phyloP scores from a whole-genome alignment of 495 filamentous ascomycete genomes.

The Aspergillus mulundensis region DNA sequence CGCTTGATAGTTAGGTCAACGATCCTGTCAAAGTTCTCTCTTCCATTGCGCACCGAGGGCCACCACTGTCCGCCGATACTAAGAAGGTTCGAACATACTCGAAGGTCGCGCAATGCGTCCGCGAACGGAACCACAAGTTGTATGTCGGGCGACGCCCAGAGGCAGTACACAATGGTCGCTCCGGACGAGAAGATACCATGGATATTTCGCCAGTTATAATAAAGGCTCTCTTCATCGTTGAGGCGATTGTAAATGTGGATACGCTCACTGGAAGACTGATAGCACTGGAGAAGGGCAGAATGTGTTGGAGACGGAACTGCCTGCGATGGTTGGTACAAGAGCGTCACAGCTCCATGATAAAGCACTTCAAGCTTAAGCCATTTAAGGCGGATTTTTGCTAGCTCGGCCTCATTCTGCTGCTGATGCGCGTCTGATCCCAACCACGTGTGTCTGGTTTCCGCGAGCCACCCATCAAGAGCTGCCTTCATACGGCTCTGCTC shows the following conservation, averaged over 20 bases:
- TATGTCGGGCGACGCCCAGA: slow-evolving; percentile 21
- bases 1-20: slow-evolving; percentile 23
- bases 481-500: slow-evolving; percentile 17
- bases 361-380: slow-evolving; percentile 16
- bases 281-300: slow-evolving; percentile 16
- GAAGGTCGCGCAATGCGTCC: slow-evolving; percentile 22
- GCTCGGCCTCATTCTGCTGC: not conserved
- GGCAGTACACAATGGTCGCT: slow-evolving; percentile 24
- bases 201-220: slow-evolving; percentile 25
- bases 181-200: slow-evolving; percentile 25
- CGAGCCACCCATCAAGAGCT: slow-evolving; percentile 4
- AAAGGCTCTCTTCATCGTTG: slow-evolving; percentile 14
- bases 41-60: slow-evolving; percentile 24
- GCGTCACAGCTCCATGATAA: slow-evolving; percentile 17
- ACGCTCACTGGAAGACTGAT: slow-evolving; percentile 17
- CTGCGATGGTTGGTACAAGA: slow-evolving; percentile 25
- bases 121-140: slow-evolving; percentile 16
- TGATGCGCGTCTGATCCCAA: not conserved
- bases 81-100: slow-evolving; percentile 25
- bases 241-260: slow-evolving; percentile 21
- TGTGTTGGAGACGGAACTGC: slow-evolving; percentile 17
- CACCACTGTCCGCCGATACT: slow-evolving; percentile 28
- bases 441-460: not conserved
- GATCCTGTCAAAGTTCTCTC: slow-evolving; percentile 24
- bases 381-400: slow-evolving; percentile 1